Base-by-base conservation (phyloP, 2,329 filamentous ascomycete species). In the Neofusicoccum sp. region DNA sequence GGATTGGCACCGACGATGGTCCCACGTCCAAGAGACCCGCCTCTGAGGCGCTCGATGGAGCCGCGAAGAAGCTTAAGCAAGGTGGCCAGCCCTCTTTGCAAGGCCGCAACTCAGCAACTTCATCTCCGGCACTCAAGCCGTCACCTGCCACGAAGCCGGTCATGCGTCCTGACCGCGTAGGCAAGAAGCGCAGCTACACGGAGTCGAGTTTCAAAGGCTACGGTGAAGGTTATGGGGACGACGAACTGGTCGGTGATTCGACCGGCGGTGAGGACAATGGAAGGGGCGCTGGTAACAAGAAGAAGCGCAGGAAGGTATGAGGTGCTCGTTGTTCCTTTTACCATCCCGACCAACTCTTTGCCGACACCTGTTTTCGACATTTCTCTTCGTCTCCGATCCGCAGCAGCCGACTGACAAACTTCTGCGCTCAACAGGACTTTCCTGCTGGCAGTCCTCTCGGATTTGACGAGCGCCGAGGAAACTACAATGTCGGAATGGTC, bases 181-280 rank as follows among this genome's bases (percentile, higher is more conserved):
- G 84, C 63, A 90, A 89, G 78, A 92, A 92, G 80, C 83, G 90
- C 49, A 84, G 86, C 64, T 93, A 92, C 70, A 86, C 87, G 40
- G 89, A 93, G 65, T 84, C 81, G 67, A 90, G 87, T 68, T 93
- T 84, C 69, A 86, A 89, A 68, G 89, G 89, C 43, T 92, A 92
- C 68, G 84, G 85, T 45, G 88, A 91, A 66, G 86, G 87, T 34
- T 91, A 82, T 66, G 82, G 82, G 8, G 89, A 91, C 64, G 88
- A 90, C 65, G 88, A 89, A 63, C 36, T 28, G 20, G 73, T 71
- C 7, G 84, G 81, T 60, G 86, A 91, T 69, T 90, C 87, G 24
- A 90, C 88, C 24, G 88, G 86, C 61, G 89, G 89, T 65, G 86
- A 86, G 66, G 88, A 89, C 66, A 86, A 88, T 54, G 63, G 67